Percentiles rank a stretch among this genome's conserved stretches.
Conservation (phyloP, 805 yeast genomes). For the Wickerhamiella alocasiicola region DNA sequence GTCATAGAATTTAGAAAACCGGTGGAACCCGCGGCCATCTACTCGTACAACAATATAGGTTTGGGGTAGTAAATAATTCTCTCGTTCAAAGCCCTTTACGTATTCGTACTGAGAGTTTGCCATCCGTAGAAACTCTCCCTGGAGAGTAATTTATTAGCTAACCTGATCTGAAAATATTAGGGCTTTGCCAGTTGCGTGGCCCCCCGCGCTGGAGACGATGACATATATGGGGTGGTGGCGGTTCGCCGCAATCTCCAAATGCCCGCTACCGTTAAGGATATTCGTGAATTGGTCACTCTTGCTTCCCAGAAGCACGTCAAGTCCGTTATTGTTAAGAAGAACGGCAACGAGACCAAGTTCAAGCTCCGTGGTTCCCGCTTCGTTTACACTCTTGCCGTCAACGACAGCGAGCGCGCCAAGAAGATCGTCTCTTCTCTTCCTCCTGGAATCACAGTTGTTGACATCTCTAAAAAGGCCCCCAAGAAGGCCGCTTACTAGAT, state of each 20-base stretch:
- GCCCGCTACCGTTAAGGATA: slow-evolving; percentile 71
- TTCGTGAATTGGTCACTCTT: slow-evolving; percentile 93
- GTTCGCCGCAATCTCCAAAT: slow-evolving; percentile 15
- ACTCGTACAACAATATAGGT: slow-evolving; percentile 73
- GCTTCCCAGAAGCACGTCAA: slow-evolving; percentile 76
- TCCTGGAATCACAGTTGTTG: slow-evolving; percentile 38
- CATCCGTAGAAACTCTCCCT: slow-evolving; percentile 28
- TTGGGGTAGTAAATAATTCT: slow-evolving; percentile 59
- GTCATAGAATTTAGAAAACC: slow-evolving; percentile 53
- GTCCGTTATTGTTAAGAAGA: slow-evolving; percentile 88
- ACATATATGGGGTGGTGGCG: too few species aligned
- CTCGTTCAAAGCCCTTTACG: slow-evolving; percentile 69
- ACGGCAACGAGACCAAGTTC: slow-evolving; percentile 93
- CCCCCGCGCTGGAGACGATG: too few species aligned
- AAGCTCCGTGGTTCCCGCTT: slow-evolving; percentile 93
- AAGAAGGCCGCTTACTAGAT: slow-evolving; percentile 8
- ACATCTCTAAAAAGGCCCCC: slow-evolving; percentile 14
- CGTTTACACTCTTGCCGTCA: slow-evolving; percentile 90
- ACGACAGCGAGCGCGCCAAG: slow-evolving; percentile 94
- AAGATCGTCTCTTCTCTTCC: slow-evolving; percentile 96
- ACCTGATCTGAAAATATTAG: background rate
- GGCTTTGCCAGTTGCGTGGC: too few species aligned
- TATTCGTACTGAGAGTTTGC: slow-evolving; percentile 83
- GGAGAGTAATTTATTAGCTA: background rate
- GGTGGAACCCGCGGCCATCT: slow-evolving; percentile 90